Conservation (phyloP, 768 basidiomycete species). For the Termitomyces titanicus region DNA sequence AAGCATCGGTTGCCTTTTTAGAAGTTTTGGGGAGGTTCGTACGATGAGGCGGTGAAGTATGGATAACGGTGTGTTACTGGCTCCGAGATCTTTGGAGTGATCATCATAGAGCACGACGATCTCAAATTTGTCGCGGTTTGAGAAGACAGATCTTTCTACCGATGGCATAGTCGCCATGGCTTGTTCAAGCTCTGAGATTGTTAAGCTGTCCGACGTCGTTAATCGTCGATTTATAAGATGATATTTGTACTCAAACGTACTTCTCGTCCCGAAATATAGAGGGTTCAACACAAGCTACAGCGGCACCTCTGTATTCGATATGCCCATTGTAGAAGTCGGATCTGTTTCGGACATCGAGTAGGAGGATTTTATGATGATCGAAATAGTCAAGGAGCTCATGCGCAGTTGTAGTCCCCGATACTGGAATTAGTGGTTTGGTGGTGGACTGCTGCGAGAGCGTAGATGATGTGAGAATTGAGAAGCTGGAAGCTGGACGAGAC, state of each 20-base stretch:
- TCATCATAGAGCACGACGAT: conserved; percentile 84
- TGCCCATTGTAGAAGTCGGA: conserved; percentile 74
- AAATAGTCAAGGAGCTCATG: conserved; percentile 58
- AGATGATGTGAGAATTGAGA: conserved; percentile 25
- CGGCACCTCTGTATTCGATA: conserved; percentile 48
- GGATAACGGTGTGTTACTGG: conserved; percentile 48
- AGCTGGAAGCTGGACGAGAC: conserved; percentile 37
- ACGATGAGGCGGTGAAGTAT: conserved; percentile 63
- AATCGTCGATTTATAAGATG: not conserved
- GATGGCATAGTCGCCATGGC: conserved; percentile 68
- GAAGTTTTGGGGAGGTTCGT: conserved; percentile 63
- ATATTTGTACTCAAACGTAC: conserved; percentile 39
- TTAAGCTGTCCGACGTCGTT: conserved; percentile 45
- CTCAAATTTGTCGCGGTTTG: conserved; percentile 85
- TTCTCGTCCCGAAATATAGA: conserved; percentile 62
- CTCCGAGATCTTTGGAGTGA: conserved; percentile 49
- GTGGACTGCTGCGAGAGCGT: conserved; percentile 28
- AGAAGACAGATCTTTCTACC: conserved; percentile 70
- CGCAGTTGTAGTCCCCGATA: conserved; percentile 57
- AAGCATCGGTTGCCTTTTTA: conserved; percentile 76
- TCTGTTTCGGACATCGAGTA: conserved; percentile 82
- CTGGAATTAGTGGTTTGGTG: conserved; percentile 47
- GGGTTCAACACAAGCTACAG: conserved; percentile 85
- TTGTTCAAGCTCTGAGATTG: conserved; percentile 65
- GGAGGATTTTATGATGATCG: conserved; percentile 54